These are phyloP conservation scores for Polymyxa betae DNA, from an alignment of 208 protist genomes.

Conservation along the genomic window DNA sequence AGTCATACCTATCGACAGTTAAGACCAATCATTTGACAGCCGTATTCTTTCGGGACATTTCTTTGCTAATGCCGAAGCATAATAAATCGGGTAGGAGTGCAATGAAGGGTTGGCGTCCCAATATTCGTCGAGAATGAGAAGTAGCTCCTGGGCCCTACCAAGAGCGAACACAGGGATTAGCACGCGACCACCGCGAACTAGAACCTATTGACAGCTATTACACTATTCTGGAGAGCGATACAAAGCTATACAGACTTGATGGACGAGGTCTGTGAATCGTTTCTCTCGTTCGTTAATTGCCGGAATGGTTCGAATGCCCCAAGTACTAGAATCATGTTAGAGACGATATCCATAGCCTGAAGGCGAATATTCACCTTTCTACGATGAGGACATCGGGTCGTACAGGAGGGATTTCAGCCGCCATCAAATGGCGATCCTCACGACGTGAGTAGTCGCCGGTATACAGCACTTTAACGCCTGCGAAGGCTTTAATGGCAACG, in stretches of 20 bases:
- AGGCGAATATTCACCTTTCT: constrained; percentile 76
- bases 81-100: constrained; percentile 97
- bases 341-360: not conserved
- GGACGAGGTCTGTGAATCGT: constrained; percentile 82
- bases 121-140: constrained; percentile 97
- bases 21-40: not conserved
- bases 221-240: not conserved
- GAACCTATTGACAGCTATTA: constrained; percentile 71
- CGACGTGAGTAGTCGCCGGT: constrained; percentile 94
- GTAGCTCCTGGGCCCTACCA: constrained; percentile 93
- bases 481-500: not conserved
- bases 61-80: constrained; percentile 94
- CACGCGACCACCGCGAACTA: constrained; percentile 88
- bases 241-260: constrained; percentile 11
- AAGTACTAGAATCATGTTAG: constrained; percentile 82
- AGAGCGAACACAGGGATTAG: constrained; percentile 98
- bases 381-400: constrained; percentile 95
- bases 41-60: constrained; percentile 64
- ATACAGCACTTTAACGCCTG: constrained; percentile 84
- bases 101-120: constrained; percentile 94
- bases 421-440: constrained; percentile 95
- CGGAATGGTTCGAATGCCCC: constrained; percentile 93
- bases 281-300: constrained; percentile 89
- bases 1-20: constrained; percentile 81
- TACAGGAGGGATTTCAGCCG: constrained; percentile 86